phyloP scores from a whole-genome alignment of 2,329 filamentous ascomycete species.

The Ilyonectria sp. region DNA sequence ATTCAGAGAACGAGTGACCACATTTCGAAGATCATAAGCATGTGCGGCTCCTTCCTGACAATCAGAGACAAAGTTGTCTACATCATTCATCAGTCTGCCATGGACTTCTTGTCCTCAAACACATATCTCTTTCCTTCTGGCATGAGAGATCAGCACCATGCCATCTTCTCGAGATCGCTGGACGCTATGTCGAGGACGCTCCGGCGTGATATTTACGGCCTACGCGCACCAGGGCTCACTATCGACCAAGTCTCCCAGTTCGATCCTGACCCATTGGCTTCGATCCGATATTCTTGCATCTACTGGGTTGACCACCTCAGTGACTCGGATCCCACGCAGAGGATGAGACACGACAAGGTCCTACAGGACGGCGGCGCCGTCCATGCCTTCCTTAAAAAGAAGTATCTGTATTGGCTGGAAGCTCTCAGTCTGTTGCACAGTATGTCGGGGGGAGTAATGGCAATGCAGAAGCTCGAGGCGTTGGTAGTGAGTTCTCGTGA shows the following conservation, averaged over 20 bases:
- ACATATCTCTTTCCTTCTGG: conserved; percentile 51
- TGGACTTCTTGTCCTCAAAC: conserved; percentile 56
- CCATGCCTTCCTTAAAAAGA: background rate
- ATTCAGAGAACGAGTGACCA: conserved; percentile 31
- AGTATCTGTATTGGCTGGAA: background rate
- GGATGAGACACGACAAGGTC: background rate
- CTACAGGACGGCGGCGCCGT: background rate
- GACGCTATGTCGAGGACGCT: conserved; percentile 49
- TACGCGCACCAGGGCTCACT: conserved; percentile 37
- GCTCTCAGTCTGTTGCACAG: background rate
- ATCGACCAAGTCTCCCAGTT: conserved; percentile 26
- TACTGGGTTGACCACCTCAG: conserved; percentile 39
- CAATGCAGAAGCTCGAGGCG: background rate
- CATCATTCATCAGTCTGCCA: conserved; percentile 61
- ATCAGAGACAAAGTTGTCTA: conserved; percentile 48
- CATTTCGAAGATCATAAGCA: conserved; percentile 48
- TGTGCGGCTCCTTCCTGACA: conserved; percentile 58
- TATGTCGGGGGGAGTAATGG: background rate
- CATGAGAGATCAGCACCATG: conserved; percentile 43
- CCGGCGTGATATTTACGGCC: conserved; percentile 53
- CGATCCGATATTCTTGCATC: conserved; percentile 35
- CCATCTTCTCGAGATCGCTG: conserved; percentile 54
- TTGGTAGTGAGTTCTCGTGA: background rate
- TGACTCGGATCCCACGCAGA: background rate
- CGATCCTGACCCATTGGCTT: conserved; percentile 29